Evolutionary conservation across 2,329 filamentous ascomycete genomes (phyloP), one percentile per base, ranked within the genome.

Genomic region (Passalora sequoiae): DNA sequence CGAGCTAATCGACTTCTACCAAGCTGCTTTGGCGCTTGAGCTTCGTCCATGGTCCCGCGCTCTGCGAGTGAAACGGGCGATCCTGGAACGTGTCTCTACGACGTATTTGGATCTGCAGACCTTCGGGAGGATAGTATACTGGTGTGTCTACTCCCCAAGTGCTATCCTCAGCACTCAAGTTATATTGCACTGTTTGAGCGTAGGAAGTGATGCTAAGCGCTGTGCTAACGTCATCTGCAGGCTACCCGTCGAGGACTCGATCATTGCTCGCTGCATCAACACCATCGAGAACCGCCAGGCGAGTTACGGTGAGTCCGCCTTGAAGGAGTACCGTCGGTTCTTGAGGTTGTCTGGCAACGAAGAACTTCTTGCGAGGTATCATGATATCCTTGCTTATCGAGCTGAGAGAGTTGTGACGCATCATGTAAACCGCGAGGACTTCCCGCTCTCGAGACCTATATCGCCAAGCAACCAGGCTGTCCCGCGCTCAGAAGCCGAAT

Each of bases 251-350:
- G 35, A 37, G 2, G 41, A 54, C n/a, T n/a, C 38, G 1, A 21
- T 48, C n/a, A n/a, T 56, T 31, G 45, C 24, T 13, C 46, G 53
- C 42, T 32, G 44, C 28, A 47, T 54, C 30, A 56, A 53, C 16
- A 40, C 47, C 3, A 22, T 43, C 6, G 25, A 41, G n/a, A 19
- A 47, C n/a, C n/a, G 31, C 19, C 31, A 35, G 8, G 21, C 32
- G 6, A 15, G 22, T 3, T 47, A 49, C 30, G 33, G 15, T 6
- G 27, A 7, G 3, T 24, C 21, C 1, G 36, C 44, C 27, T 21
- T 46, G n/a, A 22, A 44, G 2, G 13, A 38, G 5, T 42, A 45
- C 25, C 25, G 35, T 4, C 13, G 6, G 10, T 39, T 44, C 17
- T 12, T 46, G 2, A 7, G 25, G 4, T 9, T 38, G 5, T 19